Percentiles rank a stretch among this genome's conserved stretches.
These are phyloP conservation scores for Styphnolobium japonicum DNA, from an alignment of 306 rosid genomes.

Conservation along the genomic window DNA sequence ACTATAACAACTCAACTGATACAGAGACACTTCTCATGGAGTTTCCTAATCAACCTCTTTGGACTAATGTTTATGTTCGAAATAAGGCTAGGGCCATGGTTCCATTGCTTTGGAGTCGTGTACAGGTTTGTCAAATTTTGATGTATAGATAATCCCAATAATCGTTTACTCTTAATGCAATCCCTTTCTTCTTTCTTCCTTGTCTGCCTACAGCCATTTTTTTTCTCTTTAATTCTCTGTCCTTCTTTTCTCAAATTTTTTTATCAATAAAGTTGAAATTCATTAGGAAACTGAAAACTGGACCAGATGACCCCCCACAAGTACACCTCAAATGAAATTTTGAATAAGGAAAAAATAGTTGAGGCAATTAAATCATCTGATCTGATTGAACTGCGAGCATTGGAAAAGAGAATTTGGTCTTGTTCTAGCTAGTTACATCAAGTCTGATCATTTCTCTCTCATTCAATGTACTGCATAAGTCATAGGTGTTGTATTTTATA, in stretches of 20 bases:
- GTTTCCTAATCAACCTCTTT: conserved; percentile 91
- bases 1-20: conserved; percentile 80
- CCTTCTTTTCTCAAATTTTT: neutral
- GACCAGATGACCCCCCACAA: neutral
- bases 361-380: neutral
- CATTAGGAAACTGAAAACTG: neutral
- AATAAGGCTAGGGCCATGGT: conserved; percentile 94
- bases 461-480: neutral
- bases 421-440: neutral
- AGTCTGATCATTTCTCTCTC: neutral
- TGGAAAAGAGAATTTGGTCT: conserved; percentile 5
- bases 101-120: conserved; percentile 99
- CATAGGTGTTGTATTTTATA: neutral
- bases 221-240: neutral
- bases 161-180: neutral
- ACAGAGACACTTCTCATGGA: conserved; percentile 96
- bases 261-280: neutral
- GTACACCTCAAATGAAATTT: neutral
- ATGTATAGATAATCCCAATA: neutral
- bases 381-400: neutral
- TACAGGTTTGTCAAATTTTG: conserved; percentile 72
- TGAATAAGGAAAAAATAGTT: neutral
- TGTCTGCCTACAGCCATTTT: neutral
- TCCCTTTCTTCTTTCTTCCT: neutral
- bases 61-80: conserved; percentile 89